These are phyloP conservation scores for Candida ascalaphidarum DNA, from an alignment of 805 yeast species.

Conservation along the genomic window DNA sequence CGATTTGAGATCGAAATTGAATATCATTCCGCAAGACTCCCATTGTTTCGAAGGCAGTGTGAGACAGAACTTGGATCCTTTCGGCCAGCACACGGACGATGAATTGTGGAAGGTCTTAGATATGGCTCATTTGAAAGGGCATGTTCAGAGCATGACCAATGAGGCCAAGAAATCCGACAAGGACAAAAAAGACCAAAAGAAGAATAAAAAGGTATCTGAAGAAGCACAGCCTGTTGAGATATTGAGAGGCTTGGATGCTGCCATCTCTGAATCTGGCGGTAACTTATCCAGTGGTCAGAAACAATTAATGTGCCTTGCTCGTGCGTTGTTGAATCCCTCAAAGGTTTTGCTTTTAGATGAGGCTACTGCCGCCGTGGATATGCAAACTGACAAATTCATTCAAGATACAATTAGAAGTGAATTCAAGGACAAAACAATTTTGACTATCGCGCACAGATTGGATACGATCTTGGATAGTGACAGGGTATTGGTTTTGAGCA, in stretches of 20 bases:
- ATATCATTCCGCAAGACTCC: slow-evolving; percentile 21
- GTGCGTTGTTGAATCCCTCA: slow-evolving; percentile 12
- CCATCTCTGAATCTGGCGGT: slow-evolving; percentile 15
- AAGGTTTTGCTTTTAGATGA: slow-evolving; percentile 13
- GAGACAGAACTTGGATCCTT: slow-evolving; percentile 19
- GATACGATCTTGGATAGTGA: slow-evolving; percentile 21
- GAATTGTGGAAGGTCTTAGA: slow-evolving; percentile 17
- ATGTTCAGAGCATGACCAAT: slow-evolving; percentile 14
- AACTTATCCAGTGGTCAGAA: slow-evolving; percentile 17
- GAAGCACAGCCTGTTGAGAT: too few relatives aligned
- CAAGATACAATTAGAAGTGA: slow-evolving; percentile 16
- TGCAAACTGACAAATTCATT: slow-evolving; percentile 18
- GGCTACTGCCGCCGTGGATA: slow-evolving; percentile 17
- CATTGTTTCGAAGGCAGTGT: slow-evolving; percentile 17
- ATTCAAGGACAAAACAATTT: slow-evolving; percentile 15
- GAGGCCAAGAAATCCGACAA: slow-evolving; percentile 4
- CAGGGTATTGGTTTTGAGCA: slow-evolving; percentile 14
- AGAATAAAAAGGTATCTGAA: neutral
- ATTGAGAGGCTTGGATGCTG: slow-evolving; percentile 12
- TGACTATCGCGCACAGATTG: slow-evolving; percentile 19
- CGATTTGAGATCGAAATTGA: slow-evolving; percentile 18
- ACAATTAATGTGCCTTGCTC: slow-evolving; percentile 15
- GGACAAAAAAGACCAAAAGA: slow-evolving; percentile 4
- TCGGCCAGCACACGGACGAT: slow-evolving; percentile 12
- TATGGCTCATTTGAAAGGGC: slow-evolving; percentile 17